Evolutionary conservation across 2,329 filamentous ascomycete genomes (phyloP).

Genomic region (Pseudohalonectria lignicola): DNA sequence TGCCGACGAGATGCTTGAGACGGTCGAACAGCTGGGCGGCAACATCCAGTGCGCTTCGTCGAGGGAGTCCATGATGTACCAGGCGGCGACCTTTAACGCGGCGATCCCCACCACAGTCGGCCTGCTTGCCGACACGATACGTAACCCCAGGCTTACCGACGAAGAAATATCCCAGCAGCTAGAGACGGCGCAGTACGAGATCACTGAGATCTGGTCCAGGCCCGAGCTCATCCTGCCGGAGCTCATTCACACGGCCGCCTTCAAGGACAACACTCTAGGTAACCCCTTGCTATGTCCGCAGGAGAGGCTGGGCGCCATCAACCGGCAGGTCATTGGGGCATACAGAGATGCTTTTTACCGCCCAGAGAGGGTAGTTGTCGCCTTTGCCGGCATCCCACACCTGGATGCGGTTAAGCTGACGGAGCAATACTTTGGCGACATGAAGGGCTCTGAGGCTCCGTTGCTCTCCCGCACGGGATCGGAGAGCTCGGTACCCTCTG

Average conservation of each 20-base stretch:
- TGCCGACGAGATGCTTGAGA: conserved; percentile 77
- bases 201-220: conserved; percentile 95
- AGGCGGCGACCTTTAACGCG: conserved; percentile 93
- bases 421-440: conserved; percentile 83
- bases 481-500: no score
- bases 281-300: conserved; percentile 87
- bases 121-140: conserved; percentile 86
- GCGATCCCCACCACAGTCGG: conserved; percentile 74
- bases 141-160: conserved; percentile 72
- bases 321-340: conserved; percentile 59
- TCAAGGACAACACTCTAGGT: conserved; percentile 89
- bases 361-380: conserved; percentile 86
- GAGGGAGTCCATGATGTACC: conserved; percentile 96
- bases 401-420: conserved; percentile 66
- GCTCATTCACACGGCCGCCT: conserved; percentile 89
- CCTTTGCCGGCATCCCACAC: conserved; percentile 87
- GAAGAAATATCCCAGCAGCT: conserved; percentile 81
- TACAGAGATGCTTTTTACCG: conserved; percentile 79
- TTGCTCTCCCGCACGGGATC: no score
- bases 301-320: conserved; percentile 67
- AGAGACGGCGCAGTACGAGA: conserved; percentile 87
- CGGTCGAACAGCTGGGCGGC: conserved; percentile 78
- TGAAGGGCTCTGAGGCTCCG: conserved; percentile 43
- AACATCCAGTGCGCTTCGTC: conserved; percentile 97
- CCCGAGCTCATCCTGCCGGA: conserved; percentile 93